These are phyloP conservation scores for Lasiodiplodia hormozganensis DNA, from an alignment of 2,329 filamentous ascomycete species.

Conservation along the genomic window DNA sequence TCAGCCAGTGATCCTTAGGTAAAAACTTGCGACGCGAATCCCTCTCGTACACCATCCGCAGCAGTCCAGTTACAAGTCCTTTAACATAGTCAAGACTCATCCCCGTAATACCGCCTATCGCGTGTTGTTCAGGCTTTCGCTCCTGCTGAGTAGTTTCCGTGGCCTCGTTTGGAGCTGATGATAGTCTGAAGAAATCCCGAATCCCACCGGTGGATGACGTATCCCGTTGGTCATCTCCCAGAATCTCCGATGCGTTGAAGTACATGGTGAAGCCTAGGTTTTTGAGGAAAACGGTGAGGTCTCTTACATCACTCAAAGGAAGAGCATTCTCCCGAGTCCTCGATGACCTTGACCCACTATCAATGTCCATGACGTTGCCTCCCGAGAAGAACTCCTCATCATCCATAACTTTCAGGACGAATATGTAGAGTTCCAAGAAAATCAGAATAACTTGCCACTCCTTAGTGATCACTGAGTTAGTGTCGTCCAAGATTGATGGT, in stretches of 20 bases:
- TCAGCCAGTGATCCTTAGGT: slow-evolving; percentile 87
- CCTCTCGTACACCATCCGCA: slow-evolving; percentile 90
- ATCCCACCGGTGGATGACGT: slow-evolving; percentile 53
- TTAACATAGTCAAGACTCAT: slow-evolving; percentile 81
- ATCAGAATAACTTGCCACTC: slow-evolving; percentile 91
- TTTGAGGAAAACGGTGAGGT: slow-evolving; percentile 83
- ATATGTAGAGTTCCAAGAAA: slow-evolving; percentile 93
- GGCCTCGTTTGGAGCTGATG: background rate
- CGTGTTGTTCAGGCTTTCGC: slow-evolving; percentile 44
- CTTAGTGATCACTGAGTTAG: slow-evolving; percentile 49
- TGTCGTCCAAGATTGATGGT: slow-evolving; percentile 35
- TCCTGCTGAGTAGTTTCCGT: slow-evolving; percentile 34
- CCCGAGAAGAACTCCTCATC: slow-evolving; percentile 91
- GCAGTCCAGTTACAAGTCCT: slow-evolving; percentile 76
- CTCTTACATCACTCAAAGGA: slow-evolving; percentile 72
- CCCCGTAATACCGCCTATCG: slow-evolving; percentile 69
- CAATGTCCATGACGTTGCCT: slow-evolving; percentile 37
- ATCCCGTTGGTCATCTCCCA: slow-evolving; percentile 53
- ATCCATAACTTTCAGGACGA: slow-evolving; percentile 89
- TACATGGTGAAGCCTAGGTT: slow-evolving; percentile 89
- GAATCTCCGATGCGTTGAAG: slow-evolving; percentile 76
- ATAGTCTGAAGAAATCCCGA: slow-evolving; percentile 45
- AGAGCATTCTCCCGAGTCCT: slow-evolving; percentile 68
- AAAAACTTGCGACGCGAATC: slow-evolving; percentile 89
- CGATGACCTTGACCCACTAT: slow-evolving; percentile 12